These are phyloP conservation scores for Thelonectria olida DNA, from an alignment of 2,329 filamentous ascomycete genomes.

Conservation along the genomic window DNA sequence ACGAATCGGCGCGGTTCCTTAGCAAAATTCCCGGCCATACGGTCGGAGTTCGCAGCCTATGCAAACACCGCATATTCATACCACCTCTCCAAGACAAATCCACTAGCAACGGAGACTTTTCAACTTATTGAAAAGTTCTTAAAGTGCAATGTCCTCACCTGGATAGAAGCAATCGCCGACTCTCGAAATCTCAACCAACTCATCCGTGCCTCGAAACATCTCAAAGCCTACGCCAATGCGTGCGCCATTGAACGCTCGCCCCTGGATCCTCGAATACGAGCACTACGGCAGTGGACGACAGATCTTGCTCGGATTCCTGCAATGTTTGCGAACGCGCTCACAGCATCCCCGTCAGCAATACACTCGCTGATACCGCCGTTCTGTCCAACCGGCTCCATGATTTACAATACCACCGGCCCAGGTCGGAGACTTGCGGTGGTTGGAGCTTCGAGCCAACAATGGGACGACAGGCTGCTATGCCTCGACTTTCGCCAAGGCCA, in stretches of 20 bases:
- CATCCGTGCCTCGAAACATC: constrained; percentile 27
- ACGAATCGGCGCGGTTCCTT: constrained; percentile 26
- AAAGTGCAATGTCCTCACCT: constrained; percentile 46
- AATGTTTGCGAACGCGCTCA: constrained; percentile 42
- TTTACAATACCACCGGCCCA: constrained; percentile 26
- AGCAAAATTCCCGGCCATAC: constrained; percentile 17
- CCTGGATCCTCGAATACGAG: constrained; percentile 25
- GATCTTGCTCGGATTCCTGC: constrained; percentile 44
- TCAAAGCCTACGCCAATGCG: constrained; percentile 31
- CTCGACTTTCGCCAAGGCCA: constrained; percentile 39
- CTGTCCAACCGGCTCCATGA: constrained; percentile 41
- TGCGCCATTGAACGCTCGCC: constrained; percentile 29
- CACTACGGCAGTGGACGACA: constrained; percentile 39
- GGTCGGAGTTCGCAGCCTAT: constrained; percentile 39
- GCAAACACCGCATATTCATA: constrained; percentile 45
- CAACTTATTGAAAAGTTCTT: constrained; percentile 42
- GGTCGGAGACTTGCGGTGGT: constrained; percentile 33
- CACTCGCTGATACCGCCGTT: constrained; percentile 45
- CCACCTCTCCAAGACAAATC: constrained; percentile 43
- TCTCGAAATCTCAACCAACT: constrained; percentile 25
- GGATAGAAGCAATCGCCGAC: constrained; percentile 45
- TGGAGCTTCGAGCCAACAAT: constrained; percentile 34
- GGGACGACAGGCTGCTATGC: constrained; percentile 45
- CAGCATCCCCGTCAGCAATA: constrained; percentile 41
- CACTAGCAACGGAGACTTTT: constrained; percentile 33